Evolutionary conservation across 2,329 filamentous ascomycete genomes (phyloP).

Genomic region (Fusarium humuli): DNA sequence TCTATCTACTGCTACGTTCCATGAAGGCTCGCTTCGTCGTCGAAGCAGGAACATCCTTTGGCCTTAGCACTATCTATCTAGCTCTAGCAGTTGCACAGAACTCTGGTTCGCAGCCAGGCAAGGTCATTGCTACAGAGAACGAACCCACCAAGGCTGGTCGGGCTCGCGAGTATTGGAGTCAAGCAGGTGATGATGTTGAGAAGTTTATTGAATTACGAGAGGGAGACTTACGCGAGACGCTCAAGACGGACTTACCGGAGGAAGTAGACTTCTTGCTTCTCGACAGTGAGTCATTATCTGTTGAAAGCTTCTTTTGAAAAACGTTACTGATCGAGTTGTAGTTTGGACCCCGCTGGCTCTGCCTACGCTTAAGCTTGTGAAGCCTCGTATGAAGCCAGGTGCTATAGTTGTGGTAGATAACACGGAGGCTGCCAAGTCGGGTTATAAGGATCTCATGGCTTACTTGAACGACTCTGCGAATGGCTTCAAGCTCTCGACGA

Average conservation of each 20-base stretch:
- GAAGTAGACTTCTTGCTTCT: slow-evolving; percentile 68
- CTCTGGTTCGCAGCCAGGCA: slow-evolving; percentile 42
- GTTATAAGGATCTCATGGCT: slow-evolving; percentile 61
- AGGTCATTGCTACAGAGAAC: slow-evolving; percentile 71
- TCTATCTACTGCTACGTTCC: slow-evolving; percentile 65
- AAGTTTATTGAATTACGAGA: slow-evolving; percentile 66
- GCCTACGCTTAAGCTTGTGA: slow-evolving; percentile 61
- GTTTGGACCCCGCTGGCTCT: slow-evolving; percentile 68
- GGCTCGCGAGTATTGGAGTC: slow-evolving; percentile 66
- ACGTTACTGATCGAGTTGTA: slow-evolving; percentile 42
- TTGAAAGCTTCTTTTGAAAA: background rate
- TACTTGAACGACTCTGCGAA: slow-evolving; percentile 59
- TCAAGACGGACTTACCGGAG: slow-evolving; percentile 57
- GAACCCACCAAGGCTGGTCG: slow-evolving; percentile 64
- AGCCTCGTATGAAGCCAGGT: slow-evolving; percentile 58
- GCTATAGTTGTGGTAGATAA: slow-evolving; percentile 65
- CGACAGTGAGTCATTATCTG: slow-evolving; percentile 63
- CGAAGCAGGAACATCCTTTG: slow-evolving; percentile 71
- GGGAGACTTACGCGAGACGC: slow-evolving; percentile 68
- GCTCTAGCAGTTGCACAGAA: slow-evolving; percentile 67
- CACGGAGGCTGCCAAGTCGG: slow-evolving; percentile 50
- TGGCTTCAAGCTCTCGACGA: slow-evolving; percentile 58
- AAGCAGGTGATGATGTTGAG: slow-evolving; percentile 61
- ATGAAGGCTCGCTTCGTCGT: slow-evolving; percentile 64
- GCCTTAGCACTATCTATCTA: slow-evolving; percentile 72